Conservation (phyloP, 1,139 yeast genomes). For the Sugiyamaella castrensis region DNA sequence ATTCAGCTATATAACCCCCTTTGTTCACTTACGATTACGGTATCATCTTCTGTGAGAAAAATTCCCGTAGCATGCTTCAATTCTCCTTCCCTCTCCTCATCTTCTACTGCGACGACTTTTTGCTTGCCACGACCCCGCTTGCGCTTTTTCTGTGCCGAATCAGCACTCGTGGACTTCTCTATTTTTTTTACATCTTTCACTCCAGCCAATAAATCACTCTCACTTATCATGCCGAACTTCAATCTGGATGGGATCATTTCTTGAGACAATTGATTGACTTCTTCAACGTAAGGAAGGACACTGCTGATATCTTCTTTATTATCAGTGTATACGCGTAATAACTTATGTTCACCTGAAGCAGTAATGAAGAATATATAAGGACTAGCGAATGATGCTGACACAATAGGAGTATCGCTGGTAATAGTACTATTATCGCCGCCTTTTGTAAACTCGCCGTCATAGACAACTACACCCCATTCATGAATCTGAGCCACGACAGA, state of each 20-base stretch:
- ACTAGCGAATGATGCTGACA: slow-evolving; percentile 48
- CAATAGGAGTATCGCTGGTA: slow-evolving; percentile 42
- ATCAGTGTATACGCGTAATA: no score
- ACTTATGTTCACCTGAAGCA: slow-evolving; percentile 4
- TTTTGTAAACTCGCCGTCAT: slow-evolving; percentile 58
- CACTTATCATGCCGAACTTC: no score
- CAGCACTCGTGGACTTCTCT: not conserved
- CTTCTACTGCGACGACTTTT: not conserved
- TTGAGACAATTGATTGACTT: no score
- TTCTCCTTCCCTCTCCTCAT: not conserved
- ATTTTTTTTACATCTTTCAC: not conserved
- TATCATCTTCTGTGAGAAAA: slow-evolving; percentile 13
- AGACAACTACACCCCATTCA: slow-evolving; percentile 60
- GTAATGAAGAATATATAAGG: slow-evolving; percentile 28
- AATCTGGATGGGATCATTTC: no score
- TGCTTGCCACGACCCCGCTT: slow-evolving; percentile 15
- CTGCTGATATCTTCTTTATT: no score
- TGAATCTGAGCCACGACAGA: slow-evolving; percentile 72
- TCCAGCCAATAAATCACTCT: not conserved
- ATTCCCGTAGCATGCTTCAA: not conserved
- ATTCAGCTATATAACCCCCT: no score
- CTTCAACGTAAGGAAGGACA: no score
- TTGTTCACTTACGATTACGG: slow-evolving; percentile 18
- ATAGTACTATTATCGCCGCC: slow-evolving; percentile 30
- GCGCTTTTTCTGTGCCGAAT: slow-evolving; percentile 14